Conservation (phyloP, 2,329 filamentous ascomycete genomes). For the Pyrenophora tritici-repentis region DNA sequence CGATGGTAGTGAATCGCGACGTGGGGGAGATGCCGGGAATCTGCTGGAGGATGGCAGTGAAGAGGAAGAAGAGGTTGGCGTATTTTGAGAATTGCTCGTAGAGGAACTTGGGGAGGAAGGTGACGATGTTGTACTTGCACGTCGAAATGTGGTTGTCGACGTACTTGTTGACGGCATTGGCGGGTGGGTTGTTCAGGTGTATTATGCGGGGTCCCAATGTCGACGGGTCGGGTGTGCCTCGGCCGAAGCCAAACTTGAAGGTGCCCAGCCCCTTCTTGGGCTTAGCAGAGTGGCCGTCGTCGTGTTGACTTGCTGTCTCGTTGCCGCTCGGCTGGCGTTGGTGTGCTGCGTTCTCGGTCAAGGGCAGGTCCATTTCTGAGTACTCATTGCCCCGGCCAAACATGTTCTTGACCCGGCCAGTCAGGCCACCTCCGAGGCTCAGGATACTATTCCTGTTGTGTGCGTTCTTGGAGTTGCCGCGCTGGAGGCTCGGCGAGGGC, state of each 20-base stretch:
- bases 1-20: slow-evolving; percentile 94
- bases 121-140: slow-evolving; percentile 92
- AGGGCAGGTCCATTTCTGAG: slow-evolving; percentile 96
- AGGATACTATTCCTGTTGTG: slow-evolving; percentile 84
- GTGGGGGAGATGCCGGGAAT: slow-evolving; percentile 94
- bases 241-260: slow-evolving; percentile 93
- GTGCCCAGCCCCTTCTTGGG: slow-evolving; percentile 57
- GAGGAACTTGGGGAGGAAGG: slow-evolving; percentile 94
- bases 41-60: slow-evolving; percentile 92
- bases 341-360: slow-evolving; percentile 75
- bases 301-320: slow-evolving; percentile 49
- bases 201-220: slow-evolving; percentile 91
- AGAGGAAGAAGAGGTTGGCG: slow-evolving; percentile 98
- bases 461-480: slow-evolving; percentile 61
- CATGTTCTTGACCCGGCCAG: slow-evolving; percentile 87
- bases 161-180: slow-evolving; percentile 87
- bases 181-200: slow-evolving; percentile 92
- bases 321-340: slow-evolving; percentile 47
- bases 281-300: slow-evolving; percentile 33
- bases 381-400: slow-evolving; percentile 85
- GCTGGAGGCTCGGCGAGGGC: slow-evolving; percentile 53
- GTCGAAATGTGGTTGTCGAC: slow-evolving; percentile 97
- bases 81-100: slow-evolving; percentile 99
- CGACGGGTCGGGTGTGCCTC: slow-evolving; percentile 83
- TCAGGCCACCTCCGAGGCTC: slow-evolving; percentile 80